These are phyloP conservation scores for Dictyostelium discoideum DNA, from an alignment of 78 protist genomes.

Conservation along the genomic window dicty_2.7 NC_007091.3:1889001-1889500, in stretches of 20 bases:
- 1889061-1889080: slow-evolving; percentile 12
- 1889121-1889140: slow-evolving; percentile 74
- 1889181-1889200: slow-evolving; percentile 71
- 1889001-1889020: slow-evolving; percentile 20
- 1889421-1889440: background rate
- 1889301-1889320: too few relatives aligned
- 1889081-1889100: slow-evolving; percentile 47
- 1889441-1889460: background rate
- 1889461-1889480: slow-evolving; percentile 14
- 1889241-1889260: background rate
- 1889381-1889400: too few relatives aligned
- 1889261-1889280: background rate
- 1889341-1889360: too few relatives aligned
- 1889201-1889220: slow-evolving; percentile 35
- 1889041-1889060: slow-evolving; percentile 53
- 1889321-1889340: too few relatives aligned
- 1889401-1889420: too few relatives aligned
- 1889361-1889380: too few relatives aligned
- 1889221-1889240: slow-evolving; percentile 15
- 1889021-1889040: slow-evolving; percentile 33
- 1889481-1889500: slow-evolving; percentile 71
- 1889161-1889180: slow-evolving; percentile 66
- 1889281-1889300: too few relatives aligned
- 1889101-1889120: slow-evolving; percentile 31
- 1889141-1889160: slow-evolving; percentile 26